Conservation (phyloP, 2,329 filamentous ascomycete species). For the Aspergillaceae sp. region DNA sequence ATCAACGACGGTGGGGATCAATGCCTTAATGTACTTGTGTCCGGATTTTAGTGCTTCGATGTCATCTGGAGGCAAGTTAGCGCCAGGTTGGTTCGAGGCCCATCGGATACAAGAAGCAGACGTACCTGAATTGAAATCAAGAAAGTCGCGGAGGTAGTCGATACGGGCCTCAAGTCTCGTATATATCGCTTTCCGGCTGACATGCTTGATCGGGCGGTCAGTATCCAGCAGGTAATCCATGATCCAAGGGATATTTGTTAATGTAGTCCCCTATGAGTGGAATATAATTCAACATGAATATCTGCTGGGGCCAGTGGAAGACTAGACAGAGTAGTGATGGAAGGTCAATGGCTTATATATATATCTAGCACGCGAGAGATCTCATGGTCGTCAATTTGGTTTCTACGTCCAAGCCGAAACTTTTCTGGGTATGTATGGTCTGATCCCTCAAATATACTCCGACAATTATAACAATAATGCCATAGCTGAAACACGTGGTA, state of each 20-base stretch:
- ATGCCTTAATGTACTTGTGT: slow-evolving; percentile 68
- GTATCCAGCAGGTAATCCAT: slow-evolving; percentile 9
- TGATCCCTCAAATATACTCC: no score
- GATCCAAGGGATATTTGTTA: background rate
- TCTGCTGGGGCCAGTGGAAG: no score
- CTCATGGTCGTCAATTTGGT: no score
- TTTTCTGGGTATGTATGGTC: no score
- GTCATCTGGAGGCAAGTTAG: slow-evolving; percentile 45
- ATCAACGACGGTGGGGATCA: slow-evolving; percentile 75
- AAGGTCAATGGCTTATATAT: background rate
- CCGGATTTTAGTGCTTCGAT: slow-evolving; percentile 62
- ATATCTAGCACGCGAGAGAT: background rate
- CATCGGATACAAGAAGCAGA: slow-evolving; percentile 6
- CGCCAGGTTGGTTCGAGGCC: background rate
- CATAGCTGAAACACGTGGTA: background rate
- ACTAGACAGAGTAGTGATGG: background rate
- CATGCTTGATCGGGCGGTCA: slow-evolving; percentile 42
- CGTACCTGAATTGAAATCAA: slow-evolving; percentile 65
- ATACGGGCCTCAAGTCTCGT: slow-evolving; percentile 61
- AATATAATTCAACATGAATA: no score
- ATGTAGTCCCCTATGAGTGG: no score
- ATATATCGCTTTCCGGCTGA: slow-evolving; percentile 63
- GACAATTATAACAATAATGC: no score
- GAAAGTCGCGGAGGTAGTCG: slow-evolving; percentile 64
- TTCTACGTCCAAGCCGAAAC: no score